phyloP scores from a whole-genome alignment of 2,329 filamentous ascomycete species.

The Leptographium procerum region DNA sequence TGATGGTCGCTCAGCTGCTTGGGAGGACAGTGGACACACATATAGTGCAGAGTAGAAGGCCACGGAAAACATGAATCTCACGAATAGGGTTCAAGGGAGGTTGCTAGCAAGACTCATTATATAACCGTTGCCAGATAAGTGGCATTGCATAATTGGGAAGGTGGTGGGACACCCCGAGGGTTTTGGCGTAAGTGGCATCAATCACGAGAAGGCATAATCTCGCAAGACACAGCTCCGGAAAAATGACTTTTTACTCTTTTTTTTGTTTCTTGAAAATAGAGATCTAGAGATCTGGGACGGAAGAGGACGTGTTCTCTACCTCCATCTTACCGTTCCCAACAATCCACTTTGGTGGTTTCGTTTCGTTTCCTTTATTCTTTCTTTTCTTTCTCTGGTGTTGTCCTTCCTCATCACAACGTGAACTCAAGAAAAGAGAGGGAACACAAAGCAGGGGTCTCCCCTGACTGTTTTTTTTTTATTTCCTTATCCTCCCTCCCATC shows the following conservation, averaged over 20 bases:
- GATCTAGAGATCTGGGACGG: not conserved
- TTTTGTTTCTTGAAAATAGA: not conserved
- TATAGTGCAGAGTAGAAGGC: not conserved
- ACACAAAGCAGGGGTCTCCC: not conserved
- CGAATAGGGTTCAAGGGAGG: too few species aligned
- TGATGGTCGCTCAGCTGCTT: too few species aligned
- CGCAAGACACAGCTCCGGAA: not conserved
- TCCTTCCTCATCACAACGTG: not conserved
- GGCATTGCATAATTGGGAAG: not conserved
- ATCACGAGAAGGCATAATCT: too few species aligned
- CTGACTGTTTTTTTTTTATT: not conserved
- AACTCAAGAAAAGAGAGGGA: not conserved
- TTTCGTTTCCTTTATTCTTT: not conserved
- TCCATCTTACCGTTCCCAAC: not conserved
- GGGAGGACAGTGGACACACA: too few species aligned
- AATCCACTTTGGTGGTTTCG: not conserved
- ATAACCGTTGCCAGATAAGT: not conserved
- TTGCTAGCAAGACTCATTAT: too few species aligned
- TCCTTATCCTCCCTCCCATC: not conserved
- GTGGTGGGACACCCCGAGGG: too few species aligned
- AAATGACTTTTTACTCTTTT: constrained; percentile 2
- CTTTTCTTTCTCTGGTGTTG: not conserved
- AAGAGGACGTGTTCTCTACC: not conserved
- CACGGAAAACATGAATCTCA: too few species aligned
- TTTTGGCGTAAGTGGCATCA: not conserved